Evolutionary conservation across 2,329 filamentous ascomycete genomes (phyloP).

Genomic region (Fulvia fulva): DNA sequence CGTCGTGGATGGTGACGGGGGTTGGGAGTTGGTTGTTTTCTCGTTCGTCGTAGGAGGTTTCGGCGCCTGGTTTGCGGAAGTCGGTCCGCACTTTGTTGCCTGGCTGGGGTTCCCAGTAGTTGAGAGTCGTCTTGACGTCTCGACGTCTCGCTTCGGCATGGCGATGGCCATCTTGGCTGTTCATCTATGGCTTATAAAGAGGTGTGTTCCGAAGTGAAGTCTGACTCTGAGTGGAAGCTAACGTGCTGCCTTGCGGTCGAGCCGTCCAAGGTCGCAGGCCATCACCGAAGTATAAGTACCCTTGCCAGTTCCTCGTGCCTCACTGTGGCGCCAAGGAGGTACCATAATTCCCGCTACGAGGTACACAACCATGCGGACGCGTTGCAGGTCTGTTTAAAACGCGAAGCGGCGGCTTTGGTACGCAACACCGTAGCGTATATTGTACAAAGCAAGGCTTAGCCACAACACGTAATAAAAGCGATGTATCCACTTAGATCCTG

Average conservation of each 20-base stretch:
- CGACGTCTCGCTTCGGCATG: not conserved
- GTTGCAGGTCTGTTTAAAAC: not conserved
- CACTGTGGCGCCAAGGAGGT: not conserved
- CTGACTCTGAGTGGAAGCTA: not conserved
- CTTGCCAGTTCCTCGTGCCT: not conserved
- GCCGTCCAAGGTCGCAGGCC: too few species aligned
- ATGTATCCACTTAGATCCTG: too few species aligned
- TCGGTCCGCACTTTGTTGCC: constrained; percentile 1
- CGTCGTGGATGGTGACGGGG: too few species aligned
- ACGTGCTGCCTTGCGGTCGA: not conserved
- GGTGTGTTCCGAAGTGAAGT: not conserved
- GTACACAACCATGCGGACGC: not conserved
- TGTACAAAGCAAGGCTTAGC: too few species aligned
- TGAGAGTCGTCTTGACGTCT: constrained; percentile 1
- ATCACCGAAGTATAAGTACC: not conserved
- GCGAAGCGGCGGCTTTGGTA: not conserved
- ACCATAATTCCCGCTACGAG: not conserved
- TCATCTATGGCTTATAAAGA: not conserved
- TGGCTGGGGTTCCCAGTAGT: not conserved
- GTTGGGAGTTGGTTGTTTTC: too few species aligned
- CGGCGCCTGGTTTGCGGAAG: constrained; percentile 6
- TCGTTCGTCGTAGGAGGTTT: not conserved
- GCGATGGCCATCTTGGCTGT: constrained; percentile 1
- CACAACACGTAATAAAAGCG: not conserved
- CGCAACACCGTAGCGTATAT: too few species aligned